These are phyloP conservation scores for Talaromyces funiculosus DNA, from an alignment of 2,329 filamentous ascomycete genomes.

Conservation along the genomic window DNA sequence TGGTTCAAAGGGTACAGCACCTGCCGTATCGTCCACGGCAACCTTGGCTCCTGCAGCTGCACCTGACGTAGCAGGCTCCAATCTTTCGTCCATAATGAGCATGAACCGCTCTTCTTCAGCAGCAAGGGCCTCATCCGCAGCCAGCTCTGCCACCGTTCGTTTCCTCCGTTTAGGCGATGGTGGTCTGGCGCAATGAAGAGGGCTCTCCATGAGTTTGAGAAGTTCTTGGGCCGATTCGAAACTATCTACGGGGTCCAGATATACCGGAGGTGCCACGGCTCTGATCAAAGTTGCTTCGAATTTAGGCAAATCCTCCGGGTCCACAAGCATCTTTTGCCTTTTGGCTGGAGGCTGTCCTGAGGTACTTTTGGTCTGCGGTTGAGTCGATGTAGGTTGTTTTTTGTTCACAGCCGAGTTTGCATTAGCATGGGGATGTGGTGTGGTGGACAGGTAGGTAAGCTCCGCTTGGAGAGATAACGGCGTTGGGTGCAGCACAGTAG, in stretches of 20 bases:
- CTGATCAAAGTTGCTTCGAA: constrained; percentile 73
- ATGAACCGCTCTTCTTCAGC: constrained; percentile 88
- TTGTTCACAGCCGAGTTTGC: constrained; percentile 25
- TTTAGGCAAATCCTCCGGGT: constrained; percentile 64
- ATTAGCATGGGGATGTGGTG: constrained; percentile 52
- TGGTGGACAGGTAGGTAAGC: constrained; percentile 68
- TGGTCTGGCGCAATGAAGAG: constrained; percentile 68
- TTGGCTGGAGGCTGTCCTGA: constrained; percentile 53
- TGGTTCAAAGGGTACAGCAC: constrained; percentile 69
- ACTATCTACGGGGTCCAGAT: constrained; percentile 68
- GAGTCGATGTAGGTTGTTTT: constrained; percentile 42
- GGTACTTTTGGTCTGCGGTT: constrained; percentile 48
- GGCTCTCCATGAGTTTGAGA: constrained; percentile 66
- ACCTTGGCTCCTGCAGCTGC: constrained; percentile 55
- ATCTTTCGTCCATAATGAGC: constrained; percentile 82
- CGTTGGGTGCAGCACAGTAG: constrained; percentile 80
- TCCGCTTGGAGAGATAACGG: constrained; percentile 69
- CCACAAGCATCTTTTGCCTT: constrained; percentile 71
- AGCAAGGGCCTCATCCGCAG: constrained; percentile 85
- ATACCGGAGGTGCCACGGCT: constrained; percentile 67
- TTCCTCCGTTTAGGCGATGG: constrained; percentile 86
- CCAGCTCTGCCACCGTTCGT: constrained; percentile 88
- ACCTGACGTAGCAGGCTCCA: constrained; percentile 56
- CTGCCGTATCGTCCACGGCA: constrained; percentile 67
- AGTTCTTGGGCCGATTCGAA: constrained; percentile 64